A percentile compares a stretch with the other conserved stretches of the same genome.
Conservation (phyloP, 2,329 filamentous ascomycete species). For the Exophiala sideris region DNA sequence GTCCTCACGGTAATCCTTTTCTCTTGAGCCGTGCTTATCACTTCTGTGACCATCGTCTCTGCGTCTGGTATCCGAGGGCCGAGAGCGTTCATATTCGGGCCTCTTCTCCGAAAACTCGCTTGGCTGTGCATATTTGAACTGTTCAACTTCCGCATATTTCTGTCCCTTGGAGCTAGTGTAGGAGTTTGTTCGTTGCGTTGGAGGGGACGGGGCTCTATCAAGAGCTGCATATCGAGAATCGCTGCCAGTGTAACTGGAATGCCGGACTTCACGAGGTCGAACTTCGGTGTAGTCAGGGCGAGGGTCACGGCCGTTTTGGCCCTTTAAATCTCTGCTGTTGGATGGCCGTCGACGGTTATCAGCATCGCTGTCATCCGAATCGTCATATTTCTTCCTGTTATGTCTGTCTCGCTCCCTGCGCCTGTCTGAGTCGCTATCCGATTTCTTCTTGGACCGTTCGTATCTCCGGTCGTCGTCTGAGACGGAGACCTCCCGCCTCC, state of each 20-base stretch:
- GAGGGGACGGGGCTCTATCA: constrained; percentile 13
- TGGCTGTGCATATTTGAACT: constrained; percentile 32
- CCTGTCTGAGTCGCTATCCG: constrained; percentile 22
- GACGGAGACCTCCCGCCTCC: constrained; percentile 10
- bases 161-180: constrained; percentile 24
- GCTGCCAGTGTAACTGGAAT: constrained; percentile 34
- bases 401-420: constrained; percentile 8
- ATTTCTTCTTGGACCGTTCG: constrained; percentile 16
- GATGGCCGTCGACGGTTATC: constrained; percentile 11
- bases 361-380: constrained; percentile 18
- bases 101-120: constrained; percentile 13
- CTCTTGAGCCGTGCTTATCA: constrained; percentile 6
- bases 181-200: constrained; percentile 27
- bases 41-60: constrained; percentile 25
- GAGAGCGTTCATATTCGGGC: constrained; percentile 14
- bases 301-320: neutral
- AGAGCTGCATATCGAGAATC: constrained; percentile 43
- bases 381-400: constrained; percentile 15
- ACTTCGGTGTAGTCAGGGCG: constrained; percentile 5
- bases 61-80: neutral
- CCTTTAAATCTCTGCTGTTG: neutral
- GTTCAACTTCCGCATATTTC: constrained; percentile 31
- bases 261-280: constrained; percentile 15
- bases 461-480: constrained; percentile 23
- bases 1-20: constrained; percentile 13